Evolutionary conservation across 768 basidiomycete species (phyloP), one percentile per base, ranked within the genome.

Genomic region (Galerina marginata): DNA sequence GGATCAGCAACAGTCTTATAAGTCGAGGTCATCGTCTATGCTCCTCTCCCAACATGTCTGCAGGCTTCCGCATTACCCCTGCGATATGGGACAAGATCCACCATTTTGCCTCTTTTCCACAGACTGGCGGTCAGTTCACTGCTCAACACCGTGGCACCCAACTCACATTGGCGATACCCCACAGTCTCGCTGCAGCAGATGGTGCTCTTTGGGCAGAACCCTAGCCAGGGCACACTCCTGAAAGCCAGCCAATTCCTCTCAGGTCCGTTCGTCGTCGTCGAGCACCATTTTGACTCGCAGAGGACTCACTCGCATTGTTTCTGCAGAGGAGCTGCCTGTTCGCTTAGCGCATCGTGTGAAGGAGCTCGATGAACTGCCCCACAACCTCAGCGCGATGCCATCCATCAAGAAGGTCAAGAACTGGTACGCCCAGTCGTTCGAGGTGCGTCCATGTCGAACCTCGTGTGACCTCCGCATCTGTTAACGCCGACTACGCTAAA

Each of bases 381-480:
- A 98, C 75, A 91, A 93, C 56, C 82, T 99, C 52, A 89, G 88
- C 67, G 85, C 85, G 47, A 97, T 97, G 96, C 87, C 90, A 0
- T 92, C 91, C 40, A 98, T 99, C 64, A 86, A 88, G 59, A 95
- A 92, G 71, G 93, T 99, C 60, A 96, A 95, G 79, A 90, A 96
- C 69, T 99, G 97, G 97, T 99, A 99, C 74, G 96, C 96, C 0
- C 94, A 99, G 79, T 94, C 92, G 14, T 99, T 99, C 74, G 93
- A 99, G 85, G 96, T 96, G 39, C 23, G 39, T 12, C 12, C 20
- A 54, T 53, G 88, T 77, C 36, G 55, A 48, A 6, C 42, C 61
- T 23, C 53, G 48, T 53, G 38, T 29, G 29, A 55, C 40, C 29
- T 33, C 20, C 23, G 47, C 2, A 16, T 16, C 48, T 48, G 39